Percentiles rank a stretch among this genome's conserved stretches.
Evolutionary conservation across 2,329 filamentous ascomycete species (phyloP).

Genomic region (Botrytis sinoallii): DNA sequence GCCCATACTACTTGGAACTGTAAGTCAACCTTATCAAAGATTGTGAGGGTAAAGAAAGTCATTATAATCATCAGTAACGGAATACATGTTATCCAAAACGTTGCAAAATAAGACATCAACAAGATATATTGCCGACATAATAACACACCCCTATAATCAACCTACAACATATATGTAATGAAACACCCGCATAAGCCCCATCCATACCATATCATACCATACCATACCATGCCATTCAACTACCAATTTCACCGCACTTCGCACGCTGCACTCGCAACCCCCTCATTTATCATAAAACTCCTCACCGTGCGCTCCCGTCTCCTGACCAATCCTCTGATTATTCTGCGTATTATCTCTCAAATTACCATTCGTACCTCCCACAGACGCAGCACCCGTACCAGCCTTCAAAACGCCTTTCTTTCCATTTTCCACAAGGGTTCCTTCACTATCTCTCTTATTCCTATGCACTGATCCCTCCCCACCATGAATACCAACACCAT

Average conservation of each 20-base stretch:
- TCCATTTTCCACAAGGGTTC: conserved; percentile 5
- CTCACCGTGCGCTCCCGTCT: background rate
- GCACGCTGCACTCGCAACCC: too few species aligned
- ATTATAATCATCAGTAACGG: background rate
- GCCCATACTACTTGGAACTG: too few species aligned
- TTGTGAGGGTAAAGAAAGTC: background rate
- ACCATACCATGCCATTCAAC: background rate
- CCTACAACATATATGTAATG: background rate
- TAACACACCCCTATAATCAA: background rate
- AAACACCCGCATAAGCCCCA: background rate
- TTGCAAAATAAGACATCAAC: background rate
- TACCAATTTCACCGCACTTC: background rate
- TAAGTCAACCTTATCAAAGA: too few species aligned
- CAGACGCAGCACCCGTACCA: background rate
- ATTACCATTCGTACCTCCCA: background rate
- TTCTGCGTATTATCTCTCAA: background rate
- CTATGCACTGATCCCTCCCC: background rate
- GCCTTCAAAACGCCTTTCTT: background rate
- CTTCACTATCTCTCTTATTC: background rate
- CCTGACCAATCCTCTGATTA: background rate
- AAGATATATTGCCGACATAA: background rate
- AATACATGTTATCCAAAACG: background rate
- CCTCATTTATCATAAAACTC: background rate
- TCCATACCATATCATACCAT: background rate
- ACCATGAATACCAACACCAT: background rate